Conservation (phyloP, 768 basidiomycete genomes). For the Melanogaster broomeanus region DNA sequence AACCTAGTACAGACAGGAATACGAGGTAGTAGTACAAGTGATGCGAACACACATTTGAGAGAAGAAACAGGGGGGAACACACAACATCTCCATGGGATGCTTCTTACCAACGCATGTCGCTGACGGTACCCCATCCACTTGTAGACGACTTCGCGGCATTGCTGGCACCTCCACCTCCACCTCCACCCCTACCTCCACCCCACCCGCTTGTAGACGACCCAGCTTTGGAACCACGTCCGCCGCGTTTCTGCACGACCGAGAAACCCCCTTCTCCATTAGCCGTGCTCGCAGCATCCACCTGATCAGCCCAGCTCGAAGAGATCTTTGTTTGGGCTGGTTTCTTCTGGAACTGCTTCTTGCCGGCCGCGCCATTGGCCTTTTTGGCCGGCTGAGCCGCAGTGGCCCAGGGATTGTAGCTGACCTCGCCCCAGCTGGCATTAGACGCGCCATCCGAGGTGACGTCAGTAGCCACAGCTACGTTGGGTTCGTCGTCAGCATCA, state of each 20-base stretch:
- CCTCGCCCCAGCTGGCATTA: slow-evolving; percentile 21
- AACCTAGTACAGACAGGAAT: neutral
- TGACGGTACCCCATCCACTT: slow-evolving; percentile 26
- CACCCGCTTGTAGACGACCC: slow-evolving; percentile 7
- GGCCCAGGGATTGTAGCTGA: slow-evolving; percentile 24
- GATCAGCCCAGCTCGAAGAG: slow-evolving; percentile 27
- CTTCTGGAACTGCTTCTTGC: slow-evolving; percentile 6
- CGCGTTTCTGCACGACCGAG: slow-evolving; percentile 12
- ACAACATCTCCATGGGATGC: neutral
- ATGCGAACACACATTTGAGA: neutral
- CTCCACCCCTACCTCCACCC: no score
- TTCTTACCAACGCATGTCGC: slow-evolving; percentile 26
- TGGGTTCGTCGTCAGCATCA: slow-evolving; percentile 13
- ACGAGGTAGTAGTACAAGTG: neutral
- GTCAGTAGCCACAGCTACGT: neutral
- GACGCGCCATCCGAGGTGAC: slow-evolving; percentile 14
- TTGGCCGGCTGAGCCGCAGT: neutral
- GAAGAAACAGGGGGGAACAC: neutral
- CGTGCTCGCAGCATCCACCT: slow-evolving; percentile 21
- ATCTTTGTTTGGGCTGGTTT: slow-evolving; percentile 8
- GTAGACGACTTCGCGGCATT: slow-evolving; percentile 17
- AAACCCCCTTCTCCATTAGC: neutral
- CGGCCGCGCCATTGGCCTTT: slow-evolving; percentile 4
- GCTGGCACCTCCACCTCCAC: no score
- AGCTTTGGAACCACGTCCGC: slow-evolving; percentile 7